phyloP scores from a whole-genome alignment of 768 basidiomycete genomes.

The Mycena alexandri region DNA sequence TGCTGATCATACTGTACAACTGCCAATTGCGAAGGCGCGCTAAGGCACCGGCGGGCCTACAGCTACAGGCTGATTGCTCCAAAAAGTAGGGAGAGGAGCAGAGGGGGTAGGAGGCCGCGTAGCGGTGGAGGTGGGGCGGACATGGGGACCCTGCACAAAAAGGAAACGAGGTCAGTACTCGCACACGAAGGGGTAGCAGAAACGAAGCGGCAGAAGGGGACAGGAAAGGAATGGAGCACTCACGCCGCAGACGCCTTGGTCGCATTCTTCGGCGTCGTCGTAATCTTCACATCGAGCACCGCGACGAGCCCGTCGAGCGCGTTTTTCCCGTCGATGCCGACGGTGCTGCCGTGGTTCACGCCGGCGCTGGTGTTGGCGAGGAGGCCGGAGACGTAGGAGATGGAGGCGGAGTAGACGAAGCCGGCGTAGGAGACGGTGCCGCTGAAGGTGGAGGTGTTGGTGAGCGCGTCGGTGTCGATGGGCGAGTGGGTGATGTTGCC shows the following conservation, averaged over 20 bases:
- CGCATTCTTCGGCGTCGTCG: constrained; percentile 47
- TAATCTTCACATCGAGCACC: constrained; percentile 79
- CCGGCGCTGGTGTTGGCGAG: constrained; percentile 76
- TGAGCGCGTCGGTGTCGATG: constrained; percentile 61
- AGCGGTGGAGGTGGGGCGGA: too few relatives aligned
- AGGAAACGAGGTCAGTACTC: too few relatives aligned
- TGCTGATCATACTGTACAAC: too few relatives aligned
- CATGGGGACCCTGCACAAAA: too few relatives aligned
- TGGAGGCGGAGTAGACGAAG: constrained; percentile 81
- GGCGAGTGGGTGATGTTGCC: constrained; percentile 78
- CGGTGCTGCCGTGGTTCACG: constrained; percentile 75
- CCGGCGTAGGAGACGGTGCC: constrained; percentile 74
- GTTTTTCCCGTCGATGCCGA: constrained; percentile 62
- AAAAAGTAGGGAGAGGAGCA: too few relatives aligned
- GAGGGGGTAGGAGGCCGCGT: too few relatives aligned
- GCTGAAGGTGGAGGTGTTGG: constrained; percentile 70
- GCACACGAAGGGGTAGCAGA: too few relatives aligned
- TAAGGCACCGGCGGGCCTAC: too few relatives aligned
- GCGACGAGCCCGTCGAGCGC: constrained; percentile 89
- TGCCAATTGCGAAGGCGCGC: too few relatives aligned
- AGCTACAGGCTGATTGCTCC: too few relatives aligned
- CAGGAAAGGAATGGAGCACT: too few relatives aligned
- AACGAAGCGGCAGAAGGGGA: too few relatives aligned
- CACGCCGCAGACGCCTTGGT: background rate
- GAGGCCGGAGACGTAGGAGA: constrained; percentile 77